Percentiles rank a stretch among this genome's conserved stretches.
Evolutionary conservation across 2,329 filamentous ascomycete species (phyloP).

Genomic region (Colletotrichum lentis): DNA sequence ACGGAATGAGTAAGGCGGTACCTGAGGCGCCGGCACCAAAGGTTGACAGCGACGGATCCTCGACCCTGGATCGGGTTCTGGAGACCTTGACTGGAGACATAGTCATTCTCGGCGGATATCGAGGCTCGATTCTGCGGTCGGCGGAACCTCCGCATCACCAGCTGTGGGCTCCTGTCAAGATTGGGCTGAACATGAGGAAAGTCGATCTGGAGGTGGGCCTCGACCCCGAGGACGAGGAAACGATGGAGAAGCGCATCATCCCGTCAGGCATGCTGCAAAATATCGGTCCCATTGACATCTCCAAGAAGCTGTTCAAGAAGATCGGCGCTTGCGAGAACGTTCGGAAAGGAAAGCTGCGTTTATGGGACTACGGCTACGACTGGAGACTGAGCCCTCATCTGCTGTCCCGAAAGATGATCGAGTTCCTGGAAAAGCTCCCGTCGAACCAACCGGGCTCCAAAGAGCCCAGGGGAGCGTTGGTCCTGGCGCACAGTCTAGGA

Average conservation of each 20-base stretch:
- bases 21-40: conserved; percentile 41
- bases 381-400: conserved; percentile 87
- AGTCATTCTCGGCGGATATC: conserved; percentile 88
- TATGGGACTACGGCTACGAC: conserved; percentile 94
- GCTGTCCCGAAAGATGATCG: conserved; percentile 74
- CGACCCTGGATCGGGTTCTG: conserved; percentile 63
- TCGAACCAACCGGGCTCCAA: conserved; percentile 71
- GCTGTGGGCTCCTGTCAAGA: conserved; percentile 92
- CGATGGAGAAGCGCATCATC: conserved; percentile 83
- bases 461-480: conserved; percentile 76
- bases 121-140: conserved; percentile 87
- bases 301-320: conserved; percentile 80
- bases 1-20: conserved; percentile 34
- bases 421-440: conserved; percentile 76
- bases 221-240: conserved; percentile 81
- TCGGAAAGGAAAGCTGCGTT: conserved; percentile 72
- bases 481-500: conserved; percentile 87
- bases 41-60: conserved; percentile 37
- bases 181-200: conserved; percentile 89
- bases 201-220: conserved; percentile 90
- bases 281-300: conserved; percentile 91
- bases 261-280: conserved; percentile 89
- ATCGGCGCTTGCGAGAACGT: conserved; percentile 78
- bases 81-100: conserved; percentile 81
- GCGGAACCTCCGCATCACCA: conserved; percentile 84